Conservation (phyloP, 2,329 filamentous ascomycete species). For the Pestalotiopsis sp. region DNA sequence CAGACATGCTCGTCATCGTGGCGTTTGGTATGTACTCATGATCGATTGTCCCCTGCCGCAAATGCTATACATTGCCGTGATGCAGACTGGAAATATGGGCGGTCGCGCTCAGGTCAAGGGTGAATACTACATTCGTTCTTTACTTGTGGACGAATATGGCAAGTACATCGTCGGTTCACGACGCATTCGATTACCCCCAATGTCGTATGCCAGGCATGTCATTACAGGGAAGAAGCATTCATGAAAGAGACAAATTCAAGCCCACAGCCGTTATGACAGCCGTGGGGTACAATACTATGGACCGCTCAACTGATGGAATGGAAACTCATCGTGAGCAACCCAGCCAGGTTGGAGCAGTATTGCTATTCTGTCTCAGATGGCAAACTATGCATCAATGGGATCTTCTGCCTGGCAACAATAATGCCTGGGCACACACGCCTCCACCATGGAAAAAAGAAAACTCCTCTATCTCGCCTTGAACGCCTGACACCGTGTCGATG, state of each 20-base stretch:
- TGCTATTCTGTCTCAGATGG: not conserved
- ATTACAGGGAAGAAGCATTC: not conserved
- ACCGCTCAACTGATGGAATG: not conserved
- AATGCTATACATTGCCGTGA: no score
- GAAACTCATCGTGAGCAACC: not conserved
- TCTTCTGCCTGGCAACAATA: not conserved
- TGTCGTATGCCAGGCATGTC: no score
- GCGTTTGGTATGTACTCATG: no score
- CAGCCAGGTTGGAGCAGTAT: not conserved
- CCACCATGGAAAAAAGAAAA: not conserved
- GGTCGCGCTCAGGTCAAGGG: no score
- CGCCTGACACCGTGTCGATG: slow-evolving; percentile 7
- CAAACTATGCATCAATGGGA: not conserved
- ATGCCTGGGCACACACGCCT: not conserved
- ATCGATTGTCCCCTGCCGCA: no score
- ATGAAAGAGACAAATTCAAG: not conserved
- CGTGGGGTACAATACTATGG: not conserved
- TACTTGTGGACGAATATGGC: no score
- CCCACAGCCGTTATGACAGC: not conserved
- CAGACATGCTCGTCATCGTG: no score
- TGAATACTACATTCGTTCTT: no score
- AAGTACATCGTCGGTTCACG: no score
- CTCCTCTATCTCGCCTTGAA: slow-evolving; percentile 3
- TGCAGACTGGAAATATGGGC: no score
- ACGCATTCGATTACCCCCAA: no score